Evolutionary conservation across 2,329 filamentous ascomycete species (phyloP).

Genomic region (Colletotrichum magnum): DNA sequence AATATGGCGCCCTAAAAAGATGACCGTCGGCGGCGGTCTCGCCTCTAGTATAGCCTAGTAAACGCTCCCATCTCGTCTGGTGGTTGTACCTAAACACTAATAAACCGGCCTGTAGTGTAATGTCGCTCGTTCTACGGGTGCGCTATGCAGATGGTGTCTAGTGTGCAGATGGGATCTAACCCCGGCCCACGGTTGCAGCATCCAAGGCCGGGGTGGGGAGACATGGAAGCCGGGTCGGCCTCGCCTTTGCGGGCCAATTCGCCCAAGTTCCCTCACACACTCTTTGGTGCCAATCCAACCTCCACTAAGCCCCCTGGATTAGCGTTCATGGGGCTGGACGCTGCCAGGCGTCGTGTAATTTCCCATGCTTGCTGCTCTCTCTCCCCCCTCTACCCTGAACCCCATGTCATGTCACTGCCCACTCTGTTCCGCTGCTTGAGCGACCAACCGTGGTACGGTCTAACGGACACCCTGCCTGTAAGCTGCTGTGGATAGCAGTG

Average conservation of each 20-base stretch:
- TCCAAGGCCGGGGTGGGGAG: slow-evolving; percentile 8
- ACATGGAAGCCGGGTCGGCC: slow-evolving; percentile 23
- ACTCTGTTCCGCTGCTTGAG: not conserved
- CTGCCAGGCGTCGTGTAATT: slow-evolving; percentile 39
- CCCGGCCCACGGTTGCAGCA: slow-evolving; percentile 23
- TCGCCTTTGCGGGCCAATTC: slow-evolving; percentile 30
- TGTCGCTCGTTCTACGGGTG: too few species aligned
- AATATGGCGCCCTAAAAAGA: slow-evolving; percentile 1
- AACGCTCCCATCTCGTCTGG: slow-evolving; percentile 30
- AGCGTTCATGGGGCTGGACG: slow-evolving; percentile 39
- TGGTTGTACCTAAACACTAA: not conserved
- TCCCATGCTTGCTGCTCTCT: slow-evolving; percentile 28
- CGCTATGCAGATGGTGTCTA: not conserved
- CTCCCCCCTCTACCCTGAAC: slow-evolving; percentile 11
- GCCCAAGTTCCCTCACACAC: slow-evolving; percentile 17
- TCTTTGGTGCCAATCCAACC: slow-evolving; percentile 34
- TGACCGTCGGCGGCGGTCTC: slow-evolving; percentile 13
- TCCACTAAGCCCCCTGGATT: slow-evolving; percentile 42
- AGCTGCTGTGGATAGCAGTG: too few species aligned
- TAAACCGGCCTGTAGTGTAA: not conserved
- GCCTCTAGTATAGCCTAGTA: slow-evolving; percentile 9
- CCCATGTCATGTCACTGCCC: slow-evolving; percentile 29
- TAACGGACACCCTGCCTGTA: too few species aligned
- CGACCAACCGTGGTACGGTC: too few species aligned
- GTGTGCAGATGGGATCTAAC: slow-evolving; percentile 34